These are phyloP conservation scores for Hydrangea macrophylla DNA, from an alignment of 148 eudicot species.

Conservation along the genomic window DNA sequence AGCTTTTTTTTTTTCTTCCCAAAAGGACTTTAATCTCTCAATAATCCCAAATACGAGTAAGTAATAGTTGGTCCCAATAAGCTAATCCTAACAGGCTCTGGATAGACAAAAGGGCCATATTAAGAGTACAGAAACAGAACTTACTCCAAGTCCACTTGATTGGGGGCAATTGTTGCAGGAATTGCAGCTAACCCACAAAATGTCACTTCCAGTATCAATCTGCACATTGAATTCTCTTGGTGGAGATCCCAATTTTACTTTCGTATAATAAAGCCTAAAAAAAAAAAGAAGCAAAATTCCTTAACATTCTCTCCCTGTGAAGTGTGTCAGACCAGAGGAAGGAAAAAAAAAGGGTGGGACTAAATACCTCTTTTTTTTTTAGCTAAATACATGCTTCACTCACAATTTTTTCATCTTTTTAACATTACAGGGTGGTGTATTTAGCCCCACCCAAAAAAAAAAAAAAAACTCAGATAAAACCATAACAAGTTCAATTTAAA, in stretches of 20 bases:
- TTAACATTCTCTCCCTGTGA: too few relatives aligned
- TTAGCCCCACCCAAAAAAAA: neutral
- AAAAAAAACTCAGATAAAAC: neutral
- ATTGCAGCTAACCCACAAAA: constrained; percentile 86
- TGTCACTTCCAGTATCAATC: constrained; percentile 97
- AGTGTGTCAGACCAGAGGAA: too few relatives aligned
- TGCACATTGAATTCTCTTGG: constrained; percentile 96
- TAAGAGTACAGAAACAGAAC: constrained; percentile 16
- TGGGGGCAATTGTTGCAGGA: constrained; percentile 80
- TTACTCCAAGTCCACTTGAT: constrained; percentile 88
- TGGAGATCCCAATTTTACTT: constrained; percentile 86
- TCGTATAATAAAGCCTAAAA: constrained; percentile 76
- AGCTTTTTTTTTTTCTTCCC: too few relatives aligned
- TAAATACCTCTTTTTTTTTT: too few relatives aligned
- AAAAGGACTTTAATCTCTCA: too few relatives aligned
- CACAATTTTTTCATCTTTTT: too few relatives aligned
- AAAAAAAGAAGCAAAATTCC: constrained; percentile 19
- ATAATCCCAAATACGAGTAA: too few relatives aligned
- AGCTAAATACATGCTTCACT: too few relatives aligned
- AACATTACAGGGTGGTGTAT: neutral
- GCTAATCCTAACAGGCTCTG: too few relatives aligned
- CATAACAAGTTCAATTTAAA: neutral
- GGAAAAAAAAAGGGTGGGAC: too few relatives aligned
- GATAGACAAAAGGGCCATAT: constrained; percentile 9
- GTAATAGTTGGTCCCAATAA: too few relatives aligned